Percentiles rank a stretch among this genome's conserved stretches.
Evolutionary conservation across 2,329 filamentous ascomycete species (phyloP).

Genomic region (Fusarium cicatricum): DNA sequence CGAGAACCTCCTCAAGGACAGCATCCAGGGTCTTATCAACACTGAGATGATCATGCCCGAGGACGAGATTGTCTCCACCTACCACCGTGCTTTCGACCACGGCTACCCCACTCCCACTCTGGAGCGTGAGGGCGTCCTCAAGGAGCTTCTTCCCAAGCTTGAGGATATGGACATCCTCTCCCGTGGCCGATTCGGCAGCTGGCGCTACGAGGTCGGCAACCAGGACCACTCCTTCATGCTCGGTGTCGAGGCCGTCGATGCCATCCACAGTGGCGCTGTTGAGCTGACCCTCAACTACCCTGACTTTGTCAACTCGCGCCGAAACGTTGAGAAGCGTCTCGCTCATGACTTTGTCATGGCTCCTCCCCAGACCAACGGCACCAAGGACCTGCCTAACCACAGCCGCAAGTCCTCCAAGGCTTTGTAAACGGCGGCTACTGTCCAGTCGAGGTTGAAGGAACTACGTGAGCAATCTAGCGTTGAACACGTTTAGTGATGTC

Average conservation of each 20-base stretch:
- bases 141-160: constrained; percentile 90
- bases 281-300: constrained; percentile 97
- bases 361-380: constrained; percentile 48
- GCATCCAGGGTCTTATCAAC: constrained; percentile 96
- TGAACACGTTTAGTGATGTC: constrained; percentile 35
- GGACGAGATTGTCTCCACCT: constrained; percentile 97
- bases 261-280: constrained; percentile 86
- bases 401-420: constrained; percentile 44
- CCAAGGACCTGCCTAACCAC: constrained; percentile 50
- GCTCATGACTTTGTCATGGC: constrained; percentile 56
- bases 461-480: constrained; percentile 27
- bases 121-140: constrained; percentile 94
- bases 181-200: constrained; percentile 95
- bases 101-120: constrained; percentile 96
- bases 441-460: constrained; percentile 30
- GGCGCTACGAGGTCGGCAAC: constrained; percentile 97
- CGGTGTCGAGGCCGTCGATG: constrained; percentile 90
- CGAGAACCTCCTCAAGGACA: constrained; percentile 85
- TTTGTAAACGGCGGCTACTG: constrained; percentile 42
- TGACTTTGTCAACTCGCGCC: constrained; percentile 87
- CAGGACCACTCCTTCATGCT: constrained; percentile 99
- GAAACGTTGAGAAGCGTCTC: constrained; percentile 61
- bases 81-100: constrained; percentile 97
- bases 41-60: constrained; percentile 92
- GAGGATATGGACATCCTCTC: constrained; percentile 93